A percentile compares a stretch with the other conserved stretches of the same genome.
phyloP scores from a whole-genome alignment of 345 rosid species.

The Combretum micranthum region DNA sequence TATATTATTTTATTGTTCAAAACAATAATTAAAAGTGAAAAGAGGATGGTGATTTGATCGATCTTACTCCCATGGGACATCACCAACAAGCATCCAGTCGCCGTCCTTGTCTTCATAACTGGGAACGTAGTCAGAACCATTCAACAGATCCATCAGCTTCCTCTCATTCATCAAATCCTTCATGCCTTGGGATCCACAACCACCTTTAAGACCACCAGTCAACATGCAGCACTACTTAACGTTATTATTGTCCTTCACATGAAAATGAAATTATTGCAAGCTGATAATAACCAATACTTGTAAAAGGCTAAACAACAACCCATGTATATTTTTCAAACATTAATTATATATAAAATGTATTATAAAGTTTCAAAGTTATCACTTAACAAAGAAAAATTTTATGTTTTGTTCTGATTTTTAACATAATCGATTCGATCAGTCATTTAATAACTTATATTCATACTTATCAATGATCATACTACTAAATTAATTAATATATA shows the following conservation, averaged over 20 bases:
- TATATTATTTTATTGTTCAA: not conserved
- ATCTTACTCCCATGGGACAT: constrained; percentile 90
- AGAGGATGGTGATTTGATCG: no score
- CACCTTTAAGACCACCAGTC: constrained; percentile 25
- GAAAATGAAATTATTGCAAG: not conserved
- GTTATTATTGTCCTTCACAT: not conserved
- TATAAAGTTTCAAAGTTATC: not conserved
- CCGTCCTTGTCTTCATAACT: constrained; percentile 94
- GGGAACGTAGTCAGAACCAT: constrained; percentile 70
- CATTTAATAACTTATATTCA: no score
- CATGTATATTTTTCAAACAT: no score
- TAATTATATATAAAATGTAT: not conserved
- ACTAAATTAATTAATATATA: no score
- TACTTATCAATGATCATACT: no score
- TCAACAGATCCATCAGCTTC: constrained; percentile 61
- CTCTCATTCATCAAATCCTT: constrained; percentile 73
- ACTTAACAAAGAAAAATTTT: not conserved
- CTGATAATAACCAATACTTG: no score
- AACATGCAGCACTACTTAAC: not conserved
- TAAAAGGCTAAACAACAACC: no score
- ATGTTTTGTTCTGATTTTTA: no score
- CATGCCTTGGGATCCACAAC: constrained; percentile 72
- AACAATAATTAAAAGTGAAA: not conserved
- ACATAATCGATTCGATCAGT: no score
- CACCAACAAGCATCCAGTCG: constrained; percentile 97